A percentile compares a stretch with the other conserved stretches of the same genome.
phyloP scores from a whole-genome alignment of 805 yeast species.

The Brettanomyces sp. region DNA sequence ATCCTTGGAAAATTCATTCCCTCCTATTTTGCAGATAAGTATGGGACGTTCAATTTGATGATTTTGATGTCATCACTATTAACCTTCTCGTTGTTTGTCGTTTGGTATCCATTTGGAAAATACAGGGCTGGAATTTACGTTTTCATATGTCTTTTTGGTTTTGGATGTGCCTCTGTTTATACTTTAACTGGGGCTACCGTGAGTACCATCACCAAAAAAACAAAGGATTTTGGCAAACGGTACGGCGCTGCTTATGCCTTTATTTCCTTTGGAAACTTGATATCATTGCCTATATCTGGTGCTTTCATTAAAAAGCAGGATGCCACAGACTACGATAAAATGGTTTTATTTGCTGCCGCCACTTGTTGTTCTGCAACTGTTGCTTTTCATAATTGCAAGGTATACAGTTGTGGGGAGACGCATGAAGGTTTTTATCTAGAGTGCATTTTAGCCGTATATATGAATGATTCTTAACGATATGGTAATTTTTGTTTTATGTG shows the following conservation, averaged over 20 bases:
- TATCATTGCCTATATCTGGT: conserved; percentile 39
- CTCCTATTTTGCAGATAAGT: conserved; percentile 23
- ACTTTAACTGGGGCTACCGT: conserved; percentile 58
- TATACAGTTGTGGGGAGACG: conserved; percentile 35
- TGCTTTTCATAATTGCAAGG: conserved; percentile 36
- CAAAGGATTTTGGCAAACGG: conserved; percentile 55
- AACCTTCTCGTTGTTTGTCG: conserved; percentile 33
- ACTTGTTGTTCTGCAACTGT: conserved; percentile 22
- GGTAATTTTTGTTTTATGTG: too few relatives aligned
- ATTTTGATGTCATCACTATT: conserved; percentile 38
- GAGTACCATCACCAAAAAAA: conserved; percentile 41
- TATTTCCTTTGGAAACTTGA: conserved; percentile 40
- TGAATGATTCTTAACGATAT: too few relatives aligned
- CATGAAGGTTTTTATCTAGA: conserved; percentile 12
- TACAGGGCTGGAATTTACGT: conserved; percentile 34
- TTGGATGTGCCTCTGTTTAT: conserved; percentile 49
- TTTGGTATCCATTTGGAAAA: conserved; percentile 62
- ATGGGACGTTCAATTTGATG: conserved; percentile 47
- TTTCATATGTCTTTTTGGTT: conserved; percentile 46
- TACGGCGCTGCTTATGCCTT: conserved; percentile 60
- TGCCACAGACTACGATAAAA: conserved; percentile 24
- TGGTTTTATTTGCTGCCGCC: conserved; percentile 23
- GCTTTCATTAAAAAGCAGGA: conserved; percentile 26
- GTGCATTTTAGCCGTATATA: background rate
- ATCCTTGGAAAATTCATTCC: conserved; percentile 27